Base-by-base conservation (phyloP, 805 yeast genomes). In the Saturnispora serradocipensis region DNA sequence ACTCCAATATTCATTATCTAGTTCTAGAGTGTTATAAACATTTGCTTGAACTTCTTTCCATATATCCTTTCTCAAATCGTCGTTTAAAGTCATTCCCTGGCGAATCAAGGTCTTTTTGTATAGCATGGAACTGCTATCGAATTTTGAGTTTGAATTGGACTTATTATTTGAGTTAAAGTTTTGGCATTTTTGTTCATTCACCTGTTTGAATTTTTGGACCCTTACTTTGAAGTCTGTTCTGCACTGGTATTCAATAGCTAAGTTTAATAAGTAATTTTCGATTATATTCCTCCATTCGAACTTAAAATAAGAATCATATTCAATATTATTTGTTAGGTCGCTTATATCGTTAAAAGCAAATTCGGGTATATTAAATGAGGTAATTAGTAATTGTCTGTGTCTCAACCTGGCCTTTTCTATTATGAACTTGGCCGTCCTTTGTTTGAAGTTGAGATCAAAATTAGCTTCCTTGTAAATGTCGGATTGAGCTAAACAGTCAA, bases 201-300 rank as follows among this genome's bases (percentile, higher is more conserved):
- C 59, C 56, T 74, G 73, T 57, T 77, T 77, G 58, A 72, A 61
- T 35, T 72, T 75, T 32, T 72, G 66, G 55, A 85, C 75, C 43
- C 70, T 69, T 47, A 68, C 68, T 59, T 79, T 79, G 61, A 80
- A 85, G 59, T 85, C 88, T 35, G 70, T 68, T 20, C 88, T 73
- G 58, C 88, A 82, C 62, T 85, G 88, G 15, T 82, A 80, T 58
- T 83, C 88, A 46, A 84, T 84, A 4, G 80, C 86, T 30, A 83
- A 68, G 60, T 80, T 81, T 36, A 83, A 64, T 36, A 82, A 58
- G 59, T 77, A 85, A 65, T 83, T 84, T 56, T 85, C 91, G 53
- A 85, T 81, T 27, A 85, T 75, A 59, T 83, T 81, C 57, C 90
- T 70, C 88, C 89, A 84, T 62, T 84, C 86, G 25, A 60, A 66